Conservation (phyloP, 2,329 filamentous ascomycete species). For the Purpureocillium takamizusanense region DNA sequence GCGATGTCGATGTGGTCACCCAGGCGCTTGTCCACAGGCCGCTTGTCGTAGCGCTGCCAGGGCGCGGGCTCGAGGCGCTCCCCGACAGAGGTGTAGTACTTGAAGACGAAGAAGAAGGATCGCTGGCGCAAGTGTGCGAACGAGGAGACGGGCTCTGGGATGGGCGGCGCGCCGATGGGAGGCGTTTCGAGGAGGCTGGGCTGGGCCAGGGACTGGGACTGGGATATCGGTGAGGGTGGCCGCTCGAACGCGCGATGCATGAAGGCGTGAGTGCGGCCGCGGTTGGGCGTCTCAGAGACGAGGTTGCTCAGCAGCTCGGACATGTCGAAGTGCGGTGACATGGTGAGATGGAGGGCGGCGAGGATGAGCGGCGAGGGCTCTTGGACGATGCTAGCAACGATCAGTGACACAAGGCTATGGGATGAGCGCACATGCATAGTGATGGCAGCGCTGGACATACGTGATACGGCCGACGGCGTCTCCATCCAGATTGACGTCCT, state of each 20-base stretch:
- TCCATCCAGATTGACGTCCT: slow-evolving; percentile 24
- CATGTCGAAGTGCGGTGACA: slow-evolving; percentile 52
- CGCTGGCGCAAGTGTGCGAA: slow-evolving; percentile 35
- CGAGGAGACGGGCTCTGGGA: slow-evolving; percentile 7
- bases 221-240: slow-evolving; percentile 8
- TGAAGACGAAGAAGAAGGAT: slow-evolving; percentile 54
- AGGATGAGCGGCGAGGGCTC: slow-evolving; percentile 53
- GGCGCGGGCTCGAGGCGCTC: slow-evolving; percentile 45
- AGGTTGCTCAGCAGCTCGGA: slow-evolving; percentile 48
- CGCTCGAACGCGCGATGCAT: slow-evolving; percentile 39
- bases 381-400: slow-evolving; percentile 39
- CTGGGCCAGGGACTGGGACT: slow-evolving; percentile 8
- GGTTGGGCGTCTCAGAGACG: slow-evolving; percentile 35
- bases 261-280: slow-evolving; percentile 34
- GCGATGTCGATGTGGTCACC: slow-evolving; percentile 48
- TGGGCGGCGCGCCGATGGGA: not conserved
- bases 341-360: slow-evolving; percentile 48
- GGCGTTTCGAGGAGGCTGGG: slow-evolving; percentile 5
- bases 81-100: slow-evolving; percentile 54
- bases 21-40: slow-evolving; percentile 25
- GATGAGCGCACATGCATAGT: too few species aligned
- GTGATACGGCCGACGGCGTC: slow-evolving; percentile 46
- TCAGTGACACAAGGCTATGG: not conserved
- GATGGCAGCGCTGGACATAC: too few species aligned
- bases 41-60: slow-evolving; percentile 49